Evolutionary conservation across 2,329 filamentous ascomycete species (phyloP), one percentile per base, ranked within the genome.

Genomic region (Fusarium acutatum): DNA sequence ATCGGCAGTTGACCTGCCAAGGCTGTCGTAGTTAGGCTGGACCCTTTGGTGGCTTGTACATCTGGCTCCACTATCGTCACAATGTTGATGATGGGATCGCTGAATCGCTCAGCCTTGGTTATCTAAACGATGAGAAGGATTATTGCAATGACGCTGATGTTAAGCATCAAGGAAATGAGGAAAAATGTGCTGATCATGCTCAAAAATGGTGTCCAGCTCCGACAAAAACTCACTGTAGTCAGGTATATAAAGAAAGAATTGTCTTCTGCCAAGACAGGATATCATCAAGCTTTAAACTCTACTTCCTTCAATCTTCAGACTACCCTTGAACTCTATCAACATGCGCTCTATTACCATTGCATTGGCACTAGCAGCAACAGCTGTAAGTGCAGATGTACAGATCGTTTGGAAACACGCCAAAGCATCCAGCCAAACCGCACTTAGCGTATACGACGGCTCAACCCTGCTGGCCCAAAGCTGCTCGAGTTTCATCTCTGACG

Each of bases 391-490:
- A 18, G 40, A 58, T 35, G 38, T 59, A 13, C 26, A 58, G 17
- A 57, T 62, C 5, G 13, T 58, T 5, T 62, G 52, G 40, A 18
- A 62, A 14, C 53, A 34, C 11, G 40, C 38, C 22, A 62, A 59
- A n/a, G 15, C 20, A 43, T 62, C 59, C 1, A 28, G 30, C 1
- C 38, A 59, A 32, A 62, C 30, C 1, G 32, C 60, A 7, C 52
- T 62, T 13, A 34, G 60, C 17, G 38, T 62, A 2, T 58, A 46
- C 6, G n/a, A 46, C 20, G 32, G 32, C 40, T 43, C 24, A 30
- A 44, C 22, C 24, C 22, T 62, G 8, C 17, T 62, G 32, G 60
- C 50, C 7, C 60, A 62, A 11, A 58, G 50, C 22, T 62, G 60
- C 7, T 62, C 38, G 3, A 62, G 50, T n/a, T 30, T 46, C 22